Base-by-base conservation (phyloP, 805 yeast species). In the Saccharomycopsis babjevae region DNA sequence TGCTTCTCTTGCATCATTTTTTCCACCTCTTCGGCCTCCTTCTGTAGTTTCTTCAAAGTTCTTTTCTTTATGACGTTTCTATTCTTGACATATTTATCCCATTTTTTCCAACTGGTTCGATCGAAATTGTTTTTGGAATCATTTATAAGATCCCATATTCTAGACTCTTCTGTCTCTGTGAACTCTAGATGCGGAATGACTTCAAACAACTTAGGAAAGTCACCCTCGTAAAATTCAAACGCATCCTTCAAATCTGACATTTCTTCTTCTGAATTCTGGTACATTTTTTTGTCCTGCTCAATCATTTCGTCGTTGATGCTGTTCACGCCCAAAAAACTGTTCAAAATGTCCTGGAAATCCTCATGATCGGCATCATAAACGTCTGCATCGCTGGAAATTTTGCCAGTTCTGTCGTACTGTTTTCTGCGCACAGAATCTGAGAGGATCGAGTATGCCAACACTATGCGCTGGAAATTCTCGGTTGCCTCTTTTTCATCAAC, bases 131-230 rank as follows among this genome's bases (percentile, higher is more conserved):
- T 56, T 3, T 18, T 25, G 10, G 79, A 70, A 15, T 74, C 74
- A 38, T 77, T 73, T 34, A 89, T 79, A 1, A 84, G 76, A 1
- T 69, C 70, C 60, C 79, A 81, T 54, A 88, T 77, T 43, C 97
- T 77, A 38, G 71, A 72, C 67, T 88, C 96, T 66, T 85, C 90
- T 0, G 69, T 74, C 42, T 76, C 79, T 43, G 73, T 73, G 54
- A 85, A 77, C 64, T 86, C 91, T 58, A 88, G 77, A 71, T 91
- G 97, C 10, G 94, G 87, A 3, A 91, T 85, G 39, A 78, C 76
- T 69, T 89, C 96, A 68, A 90, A 87, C 5, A 90, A 73, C 57
- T 76, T 75, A 55, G 85, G 74, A 67, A 90, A 81, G 67, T 88
- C 89, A 5, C 96, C 96, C 15, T 82, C 78, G 54, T 78, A 77